Base-by-base conservation (phyloP, 2,329 filamentous ascomycete genomes). In the Diaporthe vaccinii region DNA sequence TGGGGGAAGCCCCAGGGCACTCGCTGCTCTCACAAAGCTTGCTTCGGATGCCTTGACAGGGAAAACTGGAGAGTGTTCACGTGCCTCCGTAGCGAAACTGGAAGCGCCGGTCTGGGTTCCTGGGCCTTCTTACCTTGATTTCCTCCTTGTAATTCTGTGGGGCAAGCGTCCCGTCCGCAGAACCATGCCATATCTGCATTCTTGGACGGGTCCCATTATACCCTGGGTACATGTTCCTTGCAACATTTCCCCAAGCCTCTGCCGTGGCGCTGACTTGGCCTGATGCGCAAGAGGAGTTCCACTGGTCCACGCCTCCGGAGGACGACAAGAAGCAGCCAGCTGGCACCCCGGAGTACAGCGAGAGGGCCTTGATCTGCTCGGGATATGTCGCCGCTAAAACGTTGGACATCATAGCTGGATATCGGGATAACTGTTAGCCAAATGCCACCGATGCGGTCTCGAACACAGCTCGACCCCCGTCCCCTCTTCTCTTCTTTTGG, bases 161-260 rank as follows among this genome's bases (percentile, higher is more conserved):
- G 31, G 84, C 83, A 7, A 91, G 81, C 0, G 86, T 88, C 3
- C 82, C 80, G 78, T 92, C 90, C 4, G 79, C 82, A 34, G 85
- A 87, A 53, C 90, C 90, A 78, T 92, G 90, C 84, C 89, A 91
- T 77, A 91, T 86, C 80, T 91, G 89, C 87, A 92, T 89, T 74
- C 85, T 86, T 0, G 90, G 90, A 3, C 89, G 83, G 1, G 85
- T 77, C 0, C 89, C 89, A 49, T 61, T 79, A 71, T 84, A 84
- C 1, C 81, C 80, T 0, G 82, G 79, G 75, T 82, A 83, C 76
- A 85, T 85, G 73, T 83, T 82, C 9, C 86, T 80, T 4, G 84
- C 87, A 20, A 86, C 82, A 71, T 87, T 83, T 44, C 85, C 86
- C 88, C 88, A 90, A 71, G 86, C 81, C 62, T 86, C 82, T 0